These are phyloP conservation scores for Pseudomonodictys pantanalensis DNA, from an alignment of 495 filamentous ascomycete species.

Conservation along the genomic window DNA sequence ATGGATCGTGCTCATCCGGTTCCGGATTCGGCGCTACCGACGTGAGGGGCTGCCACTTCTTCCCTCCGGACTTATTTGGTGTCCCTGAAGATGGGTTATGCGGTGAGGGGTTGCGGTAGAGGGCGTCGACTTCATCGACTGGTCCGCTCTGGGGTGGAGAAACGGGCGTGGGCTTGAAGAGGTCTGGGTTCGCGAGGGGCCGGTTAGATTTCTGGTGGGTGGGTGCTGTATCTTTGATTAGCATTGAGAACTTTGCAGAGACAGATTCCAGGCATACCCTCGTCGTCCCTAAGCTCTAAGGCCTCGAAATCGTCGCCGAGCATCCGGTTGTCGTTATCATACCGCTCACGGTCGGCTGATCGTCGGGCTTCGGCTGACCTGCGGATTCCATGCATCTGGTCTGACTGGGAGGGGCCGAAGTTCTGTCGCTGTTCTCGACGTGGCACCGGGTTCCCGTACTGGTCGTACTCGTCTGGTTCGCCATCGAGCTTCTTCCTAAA, in stretches of 20 bases:
- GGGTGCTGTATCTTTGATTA: slow-evolving; percentile 21
- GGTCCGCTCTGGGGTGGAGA: slow-evolving; percentile 51
- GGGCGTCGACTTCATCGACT: slow-evolving; percentile 73
- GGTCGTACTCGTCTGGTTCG: slow-evolving; percentile 60
- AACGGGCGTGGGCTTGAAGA: slow-evolving; percentile 69
- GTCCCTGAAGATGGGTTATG: slow-evolving; percentile 43
- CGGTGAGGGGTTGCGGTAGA: slow-evolving; percentile 60
- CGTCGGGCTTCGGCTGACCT: slow-evolving; percentile 62
- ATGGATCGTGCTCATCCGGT: slow-evolving; percentile 88
- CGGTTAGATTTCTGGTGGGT: slow-evolving; percentile 43
- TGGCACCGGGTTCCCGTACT: slow-evolving; percentile 47
- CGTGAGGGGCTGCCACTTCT: slow-evolving; percentile 96
- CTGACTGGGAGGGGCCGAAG: slow-evolving; percentile 41
- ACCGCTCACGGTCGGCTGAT: slow-evolving; percentile 80
- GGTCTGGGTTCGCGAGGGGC: slow-evolving; percentile 70
- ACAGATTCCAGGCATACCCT: slow-evolving; percentile 49
- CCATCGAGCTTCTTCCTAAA: slow-evolving; percentile 90
- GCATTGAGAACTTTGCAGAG: background rate
- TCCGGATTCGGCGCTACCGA: slow-evolving; percentile 78
- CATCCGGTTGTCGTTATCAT: slow-evolving; percentile 92
- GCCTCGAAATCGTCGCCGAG: slow-evolving; percentile 87
- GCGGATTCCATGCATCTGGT: slow-evolving; percentile 50
- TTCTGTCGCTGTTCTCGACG: slow-evolving; percentile 42
- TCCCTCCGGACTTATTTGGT: slow-evolving; percentile 48
- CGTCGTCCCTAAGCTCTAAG: slow-evolving; percentile 75